Conservation (phyloP, 441 rosid genomes). For the Geranium incanum region DNA sequence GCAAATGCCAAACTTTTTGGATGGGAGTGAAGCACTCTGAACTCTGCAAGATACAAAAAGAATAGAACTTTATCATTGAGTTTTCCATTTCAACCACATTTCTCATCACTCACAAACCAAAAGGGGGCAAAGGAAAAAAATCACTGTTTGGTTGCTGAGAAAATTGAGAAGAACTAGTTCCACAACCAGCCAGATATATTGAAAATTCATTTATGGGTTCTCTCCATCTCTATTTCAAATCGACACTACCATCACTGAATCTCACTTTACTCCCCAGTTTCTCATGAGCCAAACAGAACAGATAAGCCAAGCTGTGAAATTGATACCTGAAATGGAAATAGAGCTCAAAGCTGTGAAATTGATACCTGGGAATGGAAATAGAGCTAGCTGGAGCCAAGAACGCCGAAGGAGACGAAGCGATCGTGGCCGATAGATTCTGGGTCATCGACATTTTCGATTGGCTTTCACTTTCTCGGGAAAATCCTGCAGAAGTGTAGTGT, state of each 20-base stretch:
- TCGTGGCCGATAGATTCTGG: slow-evolving; percentile 37
- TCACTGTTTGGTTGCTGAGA: not conserved
- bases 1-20: slow-evolving; percentile 37
- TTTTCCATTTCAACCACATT: not conserved
- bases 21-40: slow-evolving; percentile 34
- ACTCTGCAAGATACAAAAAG: slow-evolving; percentile 29
- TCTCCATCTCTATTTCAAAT: not conserved
- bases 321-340: slow-evolving; percentile 35
- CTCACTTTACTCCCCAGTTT: not conserved
- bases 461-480: not conserved
- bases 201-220: not conserved
- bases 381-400: slow-evolving; percentile 42
- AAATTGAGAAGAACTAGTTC: not conserved
- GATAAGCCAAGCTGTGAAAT: not conserved
- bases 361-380: slow-evolving; percentile 37
- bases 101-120: not conserved
- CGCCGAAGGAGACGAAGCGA: slow-evolving; percentile 60
- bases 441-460: slow-evolving; percentile 7
- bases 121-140: not conserved
- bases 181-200: not conserved
- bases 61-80: not conserved
- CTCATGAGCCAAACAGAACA: slow-evolving; percentile 16
- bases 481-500: not conserved
- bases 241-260: not conserved
- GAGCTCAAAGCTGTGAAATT: slow-evolving; percentile 19